These are phyloP conservation scores for Phytophthora aleatoria DNA, from an alignment of 352 stramenopile genomes.

Conservation along the genomic window DNA sequence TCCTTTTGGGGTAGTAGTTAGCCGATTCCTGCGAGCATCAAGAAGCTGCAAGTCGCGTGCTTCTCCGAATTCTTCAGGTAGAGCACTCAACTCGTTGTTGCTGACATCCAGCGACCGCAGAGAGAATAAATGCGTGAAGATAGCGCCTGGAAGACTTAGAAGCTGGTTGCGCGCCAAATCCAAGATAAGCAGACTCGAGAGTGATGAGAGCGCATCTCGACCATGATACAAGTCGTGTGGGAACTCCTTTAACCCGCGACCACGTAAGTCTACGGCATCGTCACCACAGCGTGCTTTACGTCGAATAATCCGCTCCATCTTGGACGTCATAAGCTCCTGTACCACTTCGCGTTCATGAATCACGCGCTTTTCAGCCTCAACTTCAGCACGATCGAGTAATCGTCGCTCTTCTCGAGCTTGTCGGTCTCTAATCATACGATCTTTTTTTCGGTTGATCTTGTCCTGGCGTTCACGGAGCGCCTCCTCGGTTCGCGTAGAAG, in stretches of 20 bases:
- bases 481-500: slow-evolving; percentile 57
- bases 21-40: slow-evolving; percentile 55
- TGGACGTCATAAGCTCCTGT: slow-evolving; percentile 57
- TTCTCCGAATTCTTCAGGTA: slow-evolving; percentile 64
- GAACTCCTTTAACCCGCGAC: slow-evolving; percentile 42
- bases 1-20: slow-evolving; percentile 36
- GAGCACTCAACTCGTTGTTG: slow-evolving; percentile 48
- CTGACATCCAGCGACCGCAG: slow-evolving; percentile 62
- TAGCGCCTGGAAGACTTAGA: slow-evolving; percentile 36
- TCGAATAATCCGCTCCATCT: slow-evolving; percentile 53
- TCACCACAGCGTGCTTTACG: slow-evolving; percentile 62
- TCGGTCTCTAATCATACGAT: slow-evolving; percentile 60
- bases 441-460: slow-evolving; percentile 64
- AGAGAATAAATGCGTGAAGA: slow-evolving; percentile 69
- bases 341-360: slow-evolving; percentile 52
- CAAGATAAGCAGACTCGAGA: slow-evolving; percentile 72
- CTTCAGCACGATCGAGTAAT: slow-evolving; percentile 42
- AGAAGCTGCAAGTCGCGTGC: slow-evolving; percentile 51
- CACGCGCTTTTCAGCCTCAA: slow-evolving; percentile 49
- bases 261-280: slow-evolving; percentile 52
- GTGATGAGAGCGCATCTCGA: slow-evolving; percentile 49
- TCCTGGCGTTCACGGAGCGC: slow-evolving; percentile 67
- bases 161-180: slow-evolving; percentile 67
- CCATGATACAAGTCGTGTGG: slow-evolving; percentile 53
- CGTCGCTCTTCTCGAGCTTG: slow-evolving; percentile 62